These are phyloP conservation scores for Haplographium delicatum DNA, from an alignment of 495 filamentous ascomycete species.

Conservation along the genomic window DNA sequence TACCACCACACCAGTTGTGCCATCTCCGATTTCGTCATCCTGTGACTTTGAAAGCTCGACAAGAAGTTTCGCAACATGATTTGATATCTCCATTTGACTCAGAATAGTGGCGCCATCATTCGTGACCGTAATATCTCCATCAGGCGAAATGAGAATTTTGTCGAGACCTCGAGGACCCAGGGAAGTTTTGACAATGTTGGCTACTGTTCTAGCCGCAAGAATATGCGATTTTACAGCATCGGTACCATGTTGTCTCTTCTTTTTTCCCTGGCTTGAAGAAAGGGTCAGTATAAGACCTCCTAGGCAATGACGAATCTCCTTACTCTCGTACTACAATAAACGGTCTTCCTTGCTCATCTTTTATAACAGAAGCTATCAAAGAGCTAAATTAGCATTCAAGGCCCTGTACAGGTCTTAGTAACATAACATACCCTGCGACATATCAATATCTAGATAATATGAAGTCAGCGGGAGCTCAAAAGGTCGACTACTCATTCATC, in stretches of 20 bases:
- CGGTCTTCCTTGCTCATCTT: constrained; percentile 92
- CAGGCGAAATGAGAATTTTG: constrained; percentile 98
- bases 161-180: constrained; percentile 93
- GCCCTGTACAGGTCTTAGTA: neutral
- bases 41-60: constrained; percentile 99
- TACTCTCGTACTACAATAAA: constrained; percentile 99
- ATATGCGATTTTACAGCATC: constrained; percentile 98
- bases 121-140: constrained; percentile 98
- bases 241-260: constrained; percentile 93
- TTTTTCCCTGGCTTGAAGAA: constrained; percentile 79
- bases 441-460: constrained; percentile 56
- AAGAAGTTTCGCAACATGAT: constrained; percentile 94
- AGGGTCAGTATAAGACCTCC: constrained; percentile 17
- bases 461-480: constrained; percentile 32
- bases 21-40: constrained; percentile 98
- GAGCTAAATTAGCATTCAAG: constrained; percentile 7
- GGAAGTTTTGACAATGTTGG: constrained; percentile 96
- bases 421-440: constrained; percentile 59
- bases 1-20: constrained; percentile 96
- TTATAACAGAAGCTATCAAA: constrained; percentile 46
- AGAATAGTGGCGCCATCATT: constrained; percentile 99
- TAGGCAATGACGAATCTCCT: constrained; percentile 28
- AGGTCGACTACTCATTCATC: neutral
- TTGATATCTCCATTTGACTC: constrained; percentile 97
- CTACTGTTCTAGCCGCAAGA: constrained; percentile 89